These are phyloP conservation scores for Lasiosphaeria ovina DNA, from an alignment of 495 filamentous ascomycete genomes.

Conservation along the genomic window DNA sequence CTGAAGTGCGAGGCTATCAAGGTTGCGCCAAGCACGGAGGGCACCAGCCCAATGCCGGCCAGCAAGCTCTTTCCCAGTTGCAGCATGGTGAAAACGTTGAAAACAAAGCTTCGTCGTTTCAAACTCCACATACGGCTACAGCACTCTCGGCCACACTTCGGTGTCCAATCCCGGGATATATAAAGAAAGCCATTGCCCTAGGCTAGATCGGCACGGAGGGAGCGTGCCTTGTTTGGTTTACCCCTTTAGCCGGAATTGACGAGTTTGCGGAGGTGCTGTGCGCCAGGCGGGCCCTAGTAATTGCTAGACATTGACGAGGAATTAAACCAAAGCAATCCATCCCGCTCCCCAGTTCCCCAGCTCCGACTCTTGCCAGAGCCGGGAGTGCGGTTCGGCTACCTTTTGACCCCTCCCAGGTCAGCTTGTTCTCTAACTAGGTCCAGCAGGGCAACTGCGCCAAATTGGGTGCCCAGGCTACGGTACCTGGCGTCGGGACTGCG, in stretches of 20 bases:
- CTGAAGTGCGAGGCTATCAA: slow-evolving; percentile 44
- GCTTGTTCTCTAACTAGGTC: no score
- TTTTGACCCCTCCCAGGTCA: no score
- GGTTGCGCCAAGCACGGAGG: slow-evolving; percentile 34
- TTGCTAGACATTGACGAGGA: no score
- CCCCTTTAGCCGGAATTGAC: slow-evolving; percentile 9
- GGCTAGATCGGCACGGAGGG: slow-evolving; percentile 2
- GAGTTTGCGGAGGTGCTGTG: slow-evolving; percentile 1
- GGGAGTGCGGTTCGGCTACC: no score
- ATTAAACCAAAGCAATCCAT: no score
- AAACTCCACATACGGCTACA: no score
- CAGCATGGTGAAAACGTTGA: slow-evolving; percentile 8
- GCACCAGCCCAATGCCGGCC: slow-evolving; percentile 18
- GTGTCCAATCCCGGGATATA: neutral
- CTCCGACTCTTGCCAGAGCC: no score
- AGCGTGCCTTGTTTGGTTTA: neutral
- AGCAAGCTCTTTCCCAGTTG: slow-evolving; percentile 8
- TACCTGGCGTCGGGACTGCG: no score
- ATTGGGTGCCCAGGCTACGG: no score
- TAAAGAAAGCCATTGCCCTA: neutral
- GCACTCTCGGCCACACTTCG: neutral
- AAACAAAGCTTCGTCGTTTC: neutral
- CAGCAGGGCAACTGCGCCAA: no score
- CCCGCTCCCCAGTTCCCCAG: no score
- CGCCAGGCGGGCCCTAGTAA: no score